Percentiles rank a stretch among this genome's conserved stretches.
Evolutionary conservation across 1,139 yeast species (phyloP).

Genomic region (Saccharomyces pastorianus): DNA sequence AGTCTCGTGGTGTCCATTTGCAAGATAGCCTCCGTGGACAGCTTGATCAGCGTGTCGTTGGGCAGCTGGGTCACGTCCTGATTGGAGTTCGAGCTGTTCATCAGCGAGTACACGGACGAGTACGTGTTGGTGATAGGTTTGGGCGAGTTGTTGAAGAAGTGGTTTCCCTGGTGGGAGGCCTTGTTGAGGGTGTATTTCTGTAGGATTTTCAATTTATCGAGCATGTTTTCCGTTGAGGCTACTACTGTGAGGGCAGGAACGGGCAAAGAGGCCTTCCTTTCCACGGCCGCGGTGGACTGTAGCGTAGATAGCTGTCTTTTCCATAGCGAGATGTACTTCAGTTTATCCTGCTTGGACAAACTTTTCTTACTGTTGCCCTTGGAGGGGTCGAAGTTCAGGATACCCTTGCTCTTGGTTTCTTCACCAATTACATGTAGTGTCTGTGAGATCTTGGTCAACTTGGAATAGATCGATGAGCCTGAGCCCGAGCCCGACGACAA

Average conservation of each 20-base stretch:
- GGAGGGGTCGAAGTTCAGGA: constrained; percentile 23
- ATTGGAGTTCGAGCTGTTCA: constrained; percentile 50
- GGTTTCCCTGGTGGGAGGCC: constrained; percentile 11
- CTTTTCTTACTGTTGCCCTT: constrained; percentile 21
- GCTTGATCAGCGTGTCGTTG: constrained; percentile 49
- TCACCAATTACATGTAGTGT: constrained; percentile 30
- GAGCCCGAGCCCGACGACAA: constrained; percentile 2
- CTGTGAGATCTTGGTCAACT: constrained; percentile 29
- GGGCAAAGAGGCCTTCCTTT: constrained; percentile 1
- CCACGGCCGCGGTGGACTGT: neutral
- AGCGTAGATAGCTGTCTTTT: constrained; percentile 5
- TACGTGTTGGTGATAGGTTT: constrained; percentile 35
- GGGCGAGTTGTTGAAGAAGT: constrained; percentile 33
- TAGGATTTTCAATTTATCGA: neutral
- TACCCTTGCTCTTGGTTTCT: constrained; percentile 31
- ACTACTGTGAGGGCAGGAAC: neutral
- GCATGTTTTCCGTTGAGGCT: neutral
- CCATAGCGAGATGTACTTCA: constrained; percentile 16
- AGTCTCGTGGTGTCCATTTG: constrained; percentile 48
- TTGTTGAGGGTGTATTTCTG: constrained; percentile 27
- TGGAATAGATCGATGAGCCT: constrained; percentile 22
- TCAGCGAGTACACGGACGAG: constrained; percentile 48
- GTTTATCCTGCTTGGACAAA: constrained; percentile 15
- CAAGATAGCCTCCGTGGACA: constrained; percentile 60
- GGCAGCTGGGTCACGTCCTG: constrained; percentile 69